Evolutionary conservation across 352 stramenopile genomes (phyloP), one percentile per base, ranked within the genome.

Genomic region (Phytopythium vexans): DNA sequence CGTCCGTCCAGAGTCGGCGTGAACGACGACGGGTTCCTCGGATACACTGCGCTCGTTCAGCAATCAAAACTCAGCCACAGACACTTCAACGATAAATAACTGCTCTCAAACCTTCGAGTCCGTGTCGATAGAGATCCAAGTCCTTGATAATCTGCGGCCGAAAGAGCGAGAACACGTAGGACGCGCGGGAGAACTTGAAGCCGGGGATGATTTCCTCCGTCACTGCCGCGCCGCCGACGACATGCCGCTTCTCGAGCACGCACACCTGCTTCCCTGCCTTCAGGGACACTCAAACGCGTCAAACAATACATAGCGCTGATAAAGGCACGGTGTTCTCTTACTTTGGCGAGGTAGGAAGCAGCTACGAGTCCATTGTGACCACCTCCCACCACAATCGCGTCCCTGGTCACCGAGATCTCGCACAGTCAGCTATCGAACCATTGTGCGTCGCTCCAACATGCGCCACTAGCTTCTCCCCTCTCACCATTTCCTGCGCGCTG

Each of bases 171-270:
- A 93, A 91, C 8, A 97, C 79, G 62, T 97, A 97, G 35, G 89
- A 97, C 8, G 83, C 89, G 36, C 89, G 77, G 37, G 86, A 96
- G 63, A 97, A 97, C 37, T 91, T 88, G 69, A 95, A 97, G 14
- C 88, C 86, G 0, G 87, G 84, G 41, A 97, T 79, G 56, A 97
- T 89, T 53, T 97, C 89, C 58, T 97, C 89, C 5, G 89, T 97
- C 42, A 97, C 88, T 0, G 89, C 89, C 7, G 89, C 89, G 3
- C 89, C 89, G 2, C 89, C 89, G 3, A 97, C 72, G n/a, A 97
- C 16, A 50, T 94, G 76, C 2, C 89, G 69, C 57, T 90, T 88
- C 67, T 97, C 89, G 49, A 97, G 58, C 33, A 97, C 88, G 34
- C 87, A 90, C 14, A 97, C 86, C 43, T 76, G 77, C 68, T 94